Conservation (phyloP, 192 early-diverging fungal species). For the Gonapodya sp. region DNA sequence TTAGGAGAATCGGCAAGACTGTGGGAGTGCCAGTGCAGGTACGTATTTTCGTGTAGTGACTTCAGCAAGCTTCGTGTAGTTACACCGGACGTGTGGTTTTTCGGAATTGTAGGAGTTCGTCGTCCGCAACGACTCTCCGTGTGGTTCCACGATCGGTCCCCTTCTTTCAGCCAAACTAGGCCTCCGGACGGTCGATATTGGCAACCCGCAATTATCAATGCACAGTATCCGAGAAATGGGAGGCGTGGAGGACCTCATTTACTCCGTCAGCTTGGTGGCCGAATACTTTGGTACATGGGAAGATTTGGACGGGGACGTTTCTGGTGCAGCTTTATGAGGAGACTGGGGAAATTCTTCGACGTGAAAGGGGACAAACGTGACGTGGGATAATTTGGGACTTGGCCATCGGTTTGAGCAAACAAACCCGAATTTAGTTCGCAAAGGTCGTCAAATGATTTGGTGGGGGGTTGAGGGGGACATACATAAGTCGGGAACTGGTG, state of each 20-base stretch:
- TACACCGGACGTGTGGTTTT: conserved; percentile 4
- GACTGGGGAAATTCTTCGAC: too few species aligned
- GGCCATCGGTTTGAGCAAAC: neutral
- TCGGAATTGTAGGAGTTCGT: too few species aligned
- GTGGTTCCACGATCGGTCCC: conserved; percentile 96
- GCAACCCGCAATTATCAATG: conserved; percentile 93
- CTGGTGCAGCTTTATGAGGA: neutral
- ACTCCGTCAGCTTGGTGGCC: conserved; percentile 77
- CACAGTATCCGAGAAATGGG: conserved; percentile 90
- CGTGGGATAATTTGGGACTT: neutral
- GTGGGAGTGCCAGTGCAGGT: conserved; percentile 60
- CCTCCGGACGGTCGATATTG: conserved; percentile 86
- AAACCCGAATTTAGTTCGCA: neutral
- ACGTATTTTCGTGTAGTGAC: conserved; percentile 9
- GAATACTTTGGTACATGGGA: conserved; percentile 45
- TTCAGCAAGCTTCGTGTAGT: conserved; percentile 10
- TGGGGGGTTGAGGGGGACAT: too few species aligned
- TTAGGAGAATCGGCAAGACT: conserved; percentile 70
- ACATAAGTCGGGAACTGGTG: too few species aligned
- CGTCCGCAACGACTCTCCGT: conserved; percentile 87
- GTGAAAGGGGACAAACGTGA: too few species aligned
- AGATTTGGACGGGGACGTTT: conserved; percentile 22
- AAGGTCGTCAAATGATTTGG: neutral
- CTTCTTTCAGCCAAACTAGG: conserved; percentile 91
- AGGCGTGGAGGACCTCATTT: conserved; percentile 76